Base-by-base conservation (phyloP, 2,329 filamentous ascomycete genomes). In the Sarocladium strictum region DNA sequence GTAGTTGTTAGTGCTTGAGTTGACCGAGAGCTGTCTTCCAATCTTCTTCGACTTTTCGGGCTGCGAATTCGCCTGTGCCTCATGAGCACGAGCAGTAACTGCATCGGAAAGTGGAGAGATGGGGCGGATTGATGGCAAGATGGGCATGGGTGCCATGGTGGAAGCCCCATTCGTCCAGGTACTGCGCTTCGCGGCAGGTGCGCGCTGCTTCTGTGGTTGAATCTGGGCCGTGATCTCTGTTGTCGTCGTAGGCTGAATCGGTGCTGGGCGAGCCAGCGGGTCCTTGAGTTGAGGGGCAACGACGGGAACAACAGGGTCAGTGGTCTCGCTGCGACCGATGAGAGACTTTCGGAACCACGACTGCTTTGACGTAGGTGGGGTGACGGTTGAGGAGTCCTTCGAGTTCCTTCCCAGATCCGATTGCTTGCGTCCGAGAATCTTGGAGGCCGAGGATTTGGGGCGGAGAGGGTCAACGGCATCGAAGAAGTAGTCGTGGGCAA, bases 261-360 rank as follows among this genome's bases (percentile, higher is more conserved):
- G 76, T 17, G 70, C 69, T 5, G 77, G 75, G 26, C 74, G 70
- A 35, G 72, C 70, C 6, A 63, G 60, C 17, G 65, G 66, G 23
- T 81, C 79, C 64, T 82, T 83, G 24, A 67, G 65, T 23, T 70
- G 71, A 27, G 50, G 50, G 15, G 74, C 64, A 45, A 35, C 33
- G 54, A 76, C 72, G 17, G 76, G 69, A 3, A 72, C 65, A 9
- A 83, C 73, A n/a, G 79, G 76, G 54, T 89, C 86, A 11, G 83
- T 76, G 61, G 78, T 85, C 49, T 90, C 86, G 45, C 87, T 85
- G 56, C 89, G 83, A 55, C 88, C 87, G 65, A 97, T 95, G 56
- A 99, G 79, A 12, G 94, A 97, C 68, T 96, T 91, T 61, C 94
- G 84, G 73, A 99, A 97, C 94, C 94, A 99, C 0, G 93, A 97